Evolutionary conservation across 495 filamentous ascomycete species (phyloP).

Genomic region (Parathielavia hyrcaniae): DNA sequence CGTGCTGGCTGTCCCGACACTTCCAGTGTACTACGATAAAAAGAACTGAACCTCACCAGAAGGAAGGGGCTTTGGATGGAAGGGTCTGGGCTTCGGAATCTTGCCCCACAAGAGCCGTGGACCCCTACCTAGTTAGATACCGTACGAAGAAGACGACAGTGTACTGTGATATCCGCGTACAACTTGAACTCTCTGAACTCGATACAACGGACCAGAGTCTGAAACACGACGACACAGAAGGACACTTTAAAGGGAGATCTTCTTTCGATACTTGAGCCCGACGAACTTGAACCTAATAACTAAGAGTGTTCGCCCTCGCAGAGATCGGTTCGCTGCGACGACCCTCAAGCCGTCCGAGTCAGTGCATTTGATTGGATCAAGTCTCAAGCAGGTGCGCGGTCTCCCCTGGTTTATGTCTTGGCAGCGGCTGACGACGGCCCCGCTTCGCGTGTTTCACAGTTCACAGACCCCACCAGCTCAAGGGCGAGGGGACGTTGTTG

Average conservation of each 20-base stretch:
- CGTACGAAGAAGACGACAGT: too few species aligned
- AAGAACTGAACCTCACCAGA: too few species aligned
- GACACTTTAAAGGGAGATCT: not conserved
- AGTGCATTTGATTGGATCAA: not conserved
- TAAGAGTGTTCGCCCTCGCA: not conserved
- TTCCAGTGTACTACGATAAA: too few species aligned
- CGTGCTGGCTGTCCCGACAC: not conserved
- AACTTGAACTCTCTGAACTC: too few species aligned
- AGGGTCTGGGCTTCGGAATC: not conserved
- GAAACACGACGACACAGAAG: not conserved
- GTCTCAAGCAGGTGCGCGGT: not conserved
- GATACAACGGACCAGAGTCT: too few species aligned
- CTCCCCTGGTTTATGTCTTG: not conserved
- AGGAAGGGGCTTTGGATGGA: too few species aligned
- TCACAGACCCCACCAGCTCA: not conserved
- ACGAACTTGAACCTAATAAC: not conserved
- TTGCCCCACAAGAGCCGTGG: not conserved
- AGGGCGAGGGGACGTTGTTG: not conserved
- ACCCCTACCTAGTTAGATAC: too few species aligned
- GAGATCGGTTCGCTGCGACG: slow-evolving; percentile 3
- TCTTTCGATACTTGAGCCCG: not conserved
- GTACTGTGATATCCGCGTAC: too few species aligned
- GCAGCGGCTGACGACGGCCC: not conserved
- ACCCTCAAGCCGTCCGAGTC: not conserved
- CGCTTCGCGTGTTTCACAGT: slow-evolving; percentile 8